Evolutionary conservation across 345 rosid species (phyloP), one percentile per base, ranked within the genome.

Genomic region (Microthlaspi erraticum): DNA sequence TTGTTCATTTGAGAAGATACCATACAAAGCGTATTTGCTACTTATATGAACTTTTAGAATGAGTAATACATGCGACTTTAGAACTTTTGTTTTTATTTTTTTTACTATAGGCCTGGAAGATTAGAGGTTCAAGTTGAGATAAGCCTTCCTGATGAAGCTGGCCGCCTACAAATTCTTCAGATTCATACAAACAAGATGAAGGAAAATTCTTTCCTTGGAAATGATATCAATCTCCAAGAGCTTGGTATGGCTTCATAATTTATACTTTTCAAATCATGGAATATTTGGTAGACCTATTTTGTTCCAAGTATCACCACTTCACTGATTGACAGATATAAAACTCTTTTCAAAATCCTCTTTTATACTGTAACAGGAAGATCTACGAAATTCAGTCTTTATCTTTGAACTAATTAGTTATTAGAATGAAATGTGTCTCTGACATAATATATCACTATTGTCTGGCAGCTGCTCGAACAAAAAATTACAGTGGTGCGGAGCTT

Each of bases 81-180:
- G 9, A 73, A 17, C 31, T 39, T 71, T 64, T 48, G 13, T 12
- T 38, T 43, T 67, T 41, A 23, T 70, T 32, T 31, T 80, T 60
- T 68, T 50, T 23, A 68, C 44, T 44, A 53, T 73, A 92, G 99
- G 79, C 98, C 98, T 48, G 99, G 98, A 79, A 85, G 99, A 59
- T 77, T 95, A 80, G 99, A 95, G 80, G 99, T 92, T 78, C 99
- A 95, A 82, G 88, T 95, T 72, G 98, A 95, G 89, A 95, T 95
- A 78, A 89, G 96, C 82, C 99, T 95, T 85, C 99, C 97, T 16
- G 97, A 95, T 85, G 99, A 95, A 85, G 82, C 83, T 71, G 99
- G 99, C 7, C 99, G 98, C 20, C 60, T 92, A 64, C 99, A 92
- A 79, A 95, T 95, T 74, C 92, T 95, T 80, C 87, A 95, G 74